These are phyloP conservation scores for Penicillium sp. DNA, from an alignment of 2,329 filamentous ascomycete species.

Conservation along the genomic window DNA sequence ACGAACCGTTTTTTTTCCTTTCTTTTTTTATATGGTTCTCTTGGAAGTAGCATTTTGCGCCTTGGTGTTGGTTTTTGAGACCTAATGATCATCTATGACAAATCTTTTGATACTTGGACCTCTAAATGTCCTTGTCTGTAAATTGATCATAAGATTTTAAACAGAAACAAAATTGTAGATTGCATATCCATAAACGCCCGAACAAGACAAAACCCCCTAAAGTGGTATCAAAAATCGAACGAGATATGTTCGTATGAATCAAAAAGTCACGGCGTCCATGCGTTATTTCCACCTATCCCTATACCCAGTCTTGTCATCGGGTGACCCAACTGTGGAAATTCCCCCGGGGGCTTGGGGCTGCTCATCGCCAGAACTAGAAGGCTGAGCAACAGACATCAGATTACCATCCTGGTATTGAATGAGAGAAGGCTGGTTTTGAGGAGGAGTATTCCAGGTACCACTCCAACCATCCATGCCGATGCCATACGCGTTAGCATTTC, in stretches of 20 bases:
- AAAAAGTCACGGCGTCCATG: neutral
- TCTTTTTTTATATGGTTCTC: constrained; percentile 12
- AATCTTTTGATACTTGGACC: constrained; percentile 3
- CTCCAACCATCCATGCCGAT: constrained; percentile 63
- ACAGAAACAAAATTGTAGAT: neutral
- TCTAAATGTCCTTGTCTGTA: neutral
- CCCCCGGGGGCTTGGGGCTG: neutral
- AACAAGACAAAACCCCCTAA: neutral
- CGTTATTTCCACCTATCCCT: constrained; percentile 17
- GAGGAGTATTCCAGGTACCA: constrained; percentile 28
- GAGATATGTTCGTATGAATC: neutral
- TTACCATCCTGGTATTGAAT: constrained; percentile 11
- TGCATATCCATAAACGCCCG: neutral
- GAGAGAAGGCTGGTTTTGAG: constrained; percentile 14
- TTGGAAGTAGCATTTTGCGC: constrained; percentile 20
- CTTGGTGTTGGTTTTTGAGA: constrained; percentile 23
- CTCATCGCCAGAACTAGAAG: neutral
- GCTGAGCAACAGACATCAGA: constrained; percentile 1
- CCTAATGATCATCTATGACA: constrained; percentile 27
- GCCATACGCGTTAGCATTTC: constrained; percentile 61
- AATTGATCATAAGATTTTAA: neutral
- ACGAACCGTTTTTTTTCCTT: constrained; percentile 9
- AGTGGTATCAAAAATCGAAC: constrained; percentile 2
- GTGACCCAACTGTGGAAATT: neutral
- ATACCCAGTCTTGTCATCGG: constrained; percentile 2